Base-by-base conservation (phyloP, 129 eudicot species). In the Arctium lappa region DNA sequence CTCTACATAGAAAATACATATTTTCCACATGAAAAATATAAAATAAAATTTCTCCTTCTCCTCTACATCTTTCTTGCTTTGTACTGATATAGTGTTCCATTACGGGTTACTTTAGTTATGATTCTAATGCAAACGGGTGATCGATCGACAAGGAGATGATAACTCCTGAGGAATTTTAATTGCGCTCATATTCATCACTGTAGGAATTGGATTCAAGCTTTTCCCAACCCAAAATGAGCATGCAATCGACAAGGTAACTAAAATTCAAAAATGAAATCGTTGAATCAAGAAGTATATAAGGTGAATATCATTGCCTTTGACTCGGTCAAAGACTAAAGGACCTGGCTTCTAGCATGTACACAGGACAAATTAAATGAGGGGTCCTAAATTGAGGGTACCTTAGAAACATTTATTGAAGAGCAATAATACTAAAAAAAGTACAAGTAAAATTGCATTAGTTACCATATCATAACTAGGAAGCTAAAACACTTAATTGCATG, bases 381-480 rank as follows among this genome's bases (percentile, higher is more conserved):
- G 34, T 73, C 56, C 39, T 38, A 73, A 39, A 18, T 73, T 73
- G 56, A 29, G 33, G 53, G 16, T 74, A 44, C 44, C 37, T 48
- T 80, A n/a, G 48, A 46, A 33, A 33, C 70, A 71, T 70, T 69
- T 46, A 80, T 70, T 80, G 69, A 22, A 48, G 27, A 18, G 38
- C 12, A 80, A 40, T 16, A 22, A 72, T 53, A 36, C 84, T 44
- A 69, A 82, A 37, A 22, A 5, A 62, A 75, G 81, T 72, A 72
- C 86, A 81, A n/a, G 62, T 6, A 69, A 86, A 71, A 69, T 79
- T 82, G 63, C 65, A 69, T 65, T 48, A 76, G 75, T 63, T 65
- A 74, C 68, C 70, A 48, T 11, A 69, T 66, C 68, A 70, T 62
- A 78, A 71, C 68, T 72, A 50, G 6, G 9, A 22, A 70, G 66